These are phyloP conservation scores for Oidium heveae DNA, from an alignment of 2,329 filamentous ascomycete genomes.

Conservation along the genomic window DNA sequence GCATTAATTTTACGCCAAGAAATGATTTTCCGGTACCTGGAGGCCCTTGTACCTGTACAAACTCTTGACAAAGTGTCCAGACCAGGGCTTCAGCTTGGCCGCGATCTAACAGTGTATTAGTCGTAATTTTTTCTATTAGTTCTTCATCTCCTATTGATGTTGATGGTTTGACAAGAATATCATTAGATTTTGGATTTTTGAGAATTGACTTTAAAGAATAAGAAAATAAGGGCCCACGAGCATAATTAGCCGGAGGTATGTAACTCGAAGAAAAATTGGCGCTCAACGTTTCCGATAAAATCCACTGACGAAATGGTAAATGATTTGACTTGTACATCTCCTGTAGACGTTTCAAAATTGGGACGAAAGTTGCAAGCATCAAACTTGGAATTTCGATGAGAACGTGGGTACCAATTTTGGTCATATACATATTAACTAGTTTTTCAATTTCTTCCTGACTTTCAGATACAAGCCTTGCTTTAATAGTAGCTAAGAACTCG, in stretches of 20 bases:
- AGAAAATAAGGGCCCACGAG: neutral
- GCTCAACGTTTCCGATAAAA: conserved; percentile 1
- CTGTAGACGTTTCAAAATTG: conserved; percentile 12
- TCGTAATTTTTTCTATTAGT: neutral
- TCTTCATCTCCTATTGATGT: neutral
- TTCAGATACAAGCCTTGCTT: conserved; percentile 5
- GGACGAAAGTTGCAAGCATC: conserved; percentile 12
- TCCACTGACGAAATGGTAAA: conserved; percentile 7
- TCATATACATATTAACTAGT: conserved; percentile 3
- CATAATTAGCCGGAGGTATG: neutral
- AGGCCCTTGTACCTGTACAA: conserved; percentile 7
- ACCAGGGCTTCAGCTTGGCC: conserved; percentile 1
- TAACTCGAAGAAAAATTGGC: neutral
- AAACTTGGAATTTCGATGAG: conserved; percentile 14
- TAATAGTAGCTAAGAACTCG: conserved; percentile 5
- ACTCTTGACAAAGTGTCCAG: neutral
- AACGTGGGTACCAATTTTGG: conserved; percentile 1
- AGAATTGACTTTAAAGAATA: neutral
- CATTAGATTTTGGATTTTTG: conserved; percentile 1
- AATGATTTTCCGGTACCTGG: conserved; percentile 12
- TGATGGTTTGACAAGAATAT: neutral
- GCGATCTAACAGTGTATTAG: neutral
- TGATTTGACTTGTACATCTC: conserved; percentile 7
- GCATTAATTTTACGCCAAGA: conserved; percentile 5
- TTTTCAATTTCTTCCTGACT: neutral